Evolutionary conservation across 257 asterid species (phyloP).

Genomic region (Fraxinus cuspidata): DNA sequence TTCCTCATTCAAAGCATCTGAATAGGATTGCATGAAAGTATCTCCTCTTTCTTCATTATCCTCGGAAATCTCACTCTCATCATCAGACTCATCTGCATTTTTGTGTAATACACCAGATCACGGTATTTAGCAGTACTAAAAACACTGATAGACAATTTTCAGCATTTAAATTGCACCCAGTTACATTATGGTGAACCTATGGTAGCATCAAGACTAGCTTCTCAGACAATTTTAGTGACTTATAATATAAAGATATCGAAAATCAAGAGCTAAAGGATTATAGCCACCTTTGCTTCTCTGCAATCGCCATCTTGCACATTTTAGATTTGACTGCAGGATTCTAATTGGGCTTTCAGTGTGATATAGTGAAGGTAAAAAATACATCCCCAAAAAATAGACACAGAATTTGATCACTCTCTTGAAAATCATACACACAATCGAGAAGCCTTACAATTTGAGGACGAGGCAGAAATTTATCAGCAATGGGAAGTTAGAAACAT

Average conservation of each 20-base stretch:
- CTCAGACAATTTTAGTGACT: neutral
- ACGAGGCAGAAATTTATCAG: neutral
- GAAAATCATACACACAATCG: neutral
- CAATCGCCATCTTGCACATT: neutral
- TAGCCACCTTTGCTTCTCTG: neutral
- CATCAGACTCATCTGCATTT: constrained; percentile 69
- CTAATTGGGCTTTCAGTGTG: neutral
- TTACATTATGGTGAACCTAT: neutral
- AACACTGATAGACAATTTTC: neutral
- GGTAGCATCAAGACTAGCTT: constrained; percentile 17
- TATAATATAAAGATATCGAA: neutral
- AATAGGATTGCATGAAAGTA: constrained; percentile 71
- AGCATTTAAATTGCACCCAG: constrained; percentile 1
- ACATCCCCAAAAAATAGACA: neutral
- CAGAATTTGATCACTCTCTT: neutral
- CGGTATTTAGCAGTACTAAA: constrained; percentile 4
- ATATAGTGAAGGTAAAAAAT: neutral
- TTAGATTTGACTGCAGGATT: neutral
- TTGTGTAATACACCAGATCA: constrained; percentile 2
- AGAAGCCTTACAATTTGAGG: neutral
- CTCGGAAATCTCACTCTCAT: constrained; percentile 51
- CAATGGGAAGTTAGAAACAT: neutral
- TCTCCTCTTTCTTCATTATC: constrained; percentile 54
- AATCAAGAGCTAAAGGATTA: neutral
- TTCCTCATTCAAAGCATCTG: constrained; percentile 71